Base-by-base conservation (phyloP, 345 rosid genomes). In the Bruguiera parviflora region DNA sequence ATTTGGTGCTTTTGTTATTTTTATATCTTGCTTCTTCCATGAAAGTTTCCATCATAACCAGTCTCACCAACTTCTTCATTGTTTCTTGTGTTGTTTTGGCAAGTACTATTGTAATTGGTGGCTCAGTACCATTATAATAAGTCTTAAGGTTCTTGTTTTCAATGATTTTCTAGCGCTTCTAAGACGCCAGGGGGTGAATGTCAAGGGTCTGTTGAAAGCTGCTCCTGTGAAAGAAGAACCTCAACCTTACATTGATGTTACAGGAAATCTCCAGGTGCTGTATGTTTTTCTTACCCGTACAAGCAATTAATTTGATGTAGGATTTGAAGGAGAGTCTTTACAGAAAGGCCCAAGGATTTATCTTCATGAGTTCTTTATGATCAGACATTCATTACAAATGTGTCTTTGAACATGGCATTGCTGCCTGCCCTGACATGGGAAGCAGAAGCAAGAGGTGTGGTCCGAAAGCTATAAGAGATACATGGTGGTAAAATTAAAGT, bases 121-220 rank as follows among this genome's bases (percentile, higher is more conserved):
- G 20, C 31, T 56, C 22, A 2, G 59, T 65, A n/a, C 27, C 18
- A 62, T 63, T 51, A 66, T n/a, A 29, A 35, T 55, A 57, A 57
- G 29, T 46, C 69, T 76, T 22, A 56, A 6, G 25, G 61, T 46
- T 62, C 53, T 61, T 69, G 27, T 70, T 58, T 64, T 65, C 51
- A 18, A 56, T 71, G 77, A 66, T 70, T 43, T 71, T 79, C 67
- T 70, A 92, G 98, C 94, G 65, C 96, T 92, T 78, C 79, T 96
- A 75, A 86, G 79, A 77, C 89, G 97, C 53, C 99, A 92, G 76
- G 99, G 99, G 75, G 83, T 96, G 65, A 89, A 92, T 81, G 97
- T 96, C 63, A 82, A 88, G 78, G 99, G 99, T 64, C 78, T 88
- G 47, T 74, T 96, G 76, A 96, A 96, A 78, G 84, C 92, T 58